Base-by-base conservation (phyloP, 225 moss, liverwort and hornwort genomes). In the Bryum argenteum region DNA sequence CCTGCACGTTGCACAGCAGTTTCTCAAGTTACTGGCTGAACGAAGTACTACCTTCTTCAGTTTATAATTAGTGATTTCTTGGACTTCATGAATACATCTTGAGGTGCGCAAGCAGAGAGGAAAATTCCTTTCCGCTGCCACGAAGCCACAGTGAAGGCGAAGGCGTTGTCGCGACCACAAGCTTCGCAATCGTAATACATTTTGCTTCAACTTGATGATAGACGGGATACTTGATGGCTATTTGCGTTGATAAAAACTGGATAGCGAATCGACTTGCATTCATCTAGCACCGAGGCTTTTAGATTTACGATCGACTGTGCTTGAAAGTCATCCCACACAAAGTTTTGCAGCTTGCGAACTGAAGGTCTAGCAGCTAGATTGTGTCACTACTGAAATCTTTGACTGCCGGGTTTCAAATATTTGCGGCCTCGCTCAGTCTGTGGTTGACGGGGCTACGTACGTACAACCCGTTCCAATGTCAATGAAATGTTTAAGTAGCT, bases 1-100 rank as follows among this genome's bases (percentile, higher is more conserved):
- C 87, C 93, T 81, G 69, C 51, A 80, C 43, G 60, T 58, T 41
- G 50, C 15, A 69, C 16, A 11, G 15, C 63, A 81, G 21, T 41
- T 60, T n/a, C 41, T 52, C 39, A 55, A 61, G 72, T 79, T 44
- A 73, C 42, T 48, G 54, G 56, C 55, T 9, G 44, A 54, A 62
- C 33, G 63, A 24, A 57, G 43, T 37, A 21, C 20, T 9, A 42
- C 59, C 10, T 33, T 41, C 37, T 10, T 37, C 6, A 15, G 39
- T 42, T 66, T n/a, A 24, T 39, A 56, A n/a, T n/a, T n/a, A 16
- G 14, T 33, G 12, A 9, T 12, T 56, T 16, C 43, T 42, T 23
- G 45, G 40, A 51, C 54, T 41, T 18, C 69, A 64, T 65, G 52
- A 48, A 41, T 63, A 58, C 14, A 16, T 16, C 24, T 43, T 37